These are phyloP conservation scores for Cyclaneusma minus DNA, from an alignment of 2,329 filamentous ascomycete genomes.

Conservation along the genomic window DNA sequence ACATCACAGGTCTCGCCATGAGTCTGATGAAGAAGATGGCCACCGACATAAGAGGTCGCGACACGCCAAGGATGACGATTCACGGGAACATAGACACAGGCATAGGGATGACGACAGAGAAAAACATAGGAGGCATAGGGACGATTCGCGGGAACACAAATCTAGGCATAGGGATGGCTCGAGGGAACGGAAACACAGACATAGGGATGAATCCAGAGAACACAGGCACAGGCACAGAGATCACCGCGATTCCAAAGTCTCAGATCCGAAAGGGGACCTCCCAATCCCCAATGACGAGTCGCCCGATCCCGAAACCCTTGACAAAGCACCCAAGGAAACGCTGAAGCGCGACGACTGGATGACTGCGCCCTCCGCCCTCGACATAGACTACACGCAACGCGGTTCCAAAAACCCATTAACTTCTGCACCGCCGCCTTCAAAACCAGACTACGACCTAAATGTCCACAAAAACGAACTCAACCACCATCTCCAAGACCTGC, in stretches of 20 bases:
- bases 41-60: conserved; percentile 52
- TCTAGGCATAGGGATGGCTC: conserved; percentile 18
- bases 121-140: conserved; percentile 11
- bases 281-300: conserved; percentile 34
- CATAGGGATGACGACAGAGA: conserved; percentile 21
- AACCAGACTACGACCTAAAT: conserved; percentile 18
- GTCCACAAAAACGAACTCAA: conserved; percentile 76
- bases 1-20: conserved; percentile 11
- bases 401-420: conserved; percentile 34
- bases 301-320: conserved; percentile 11
- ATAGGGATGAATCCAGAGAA: conserved; percentile 9
- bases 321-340: conserved; percentile 9
- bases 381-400: conserved; percentile 68
- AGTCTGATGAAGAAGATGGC: conserved; percentile 31
- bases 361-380: conserved; percentile 68
- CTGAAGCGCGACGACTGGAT: conserved; percentile 82
- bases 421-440: conserved; percentile 9
- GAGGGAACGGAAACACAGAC: conserved; percentile 13
- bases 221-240: conserved; percentile 17
- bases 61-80: conserved; percentile 32
- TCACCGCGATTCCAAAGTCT: conserved; percentile 22
- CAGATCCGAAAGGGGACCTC: conserved; percentile 33
- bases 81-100: conserved; percentile 24
- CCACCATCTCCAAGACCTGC: conserved; percentile 45
- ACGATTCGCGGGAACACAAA: conserved; percentile 12